These are phyloP conservation scores for Quercus phellos DNA, from an alignment of 331 rosid species.

Conservation along the genomic window DNA sequence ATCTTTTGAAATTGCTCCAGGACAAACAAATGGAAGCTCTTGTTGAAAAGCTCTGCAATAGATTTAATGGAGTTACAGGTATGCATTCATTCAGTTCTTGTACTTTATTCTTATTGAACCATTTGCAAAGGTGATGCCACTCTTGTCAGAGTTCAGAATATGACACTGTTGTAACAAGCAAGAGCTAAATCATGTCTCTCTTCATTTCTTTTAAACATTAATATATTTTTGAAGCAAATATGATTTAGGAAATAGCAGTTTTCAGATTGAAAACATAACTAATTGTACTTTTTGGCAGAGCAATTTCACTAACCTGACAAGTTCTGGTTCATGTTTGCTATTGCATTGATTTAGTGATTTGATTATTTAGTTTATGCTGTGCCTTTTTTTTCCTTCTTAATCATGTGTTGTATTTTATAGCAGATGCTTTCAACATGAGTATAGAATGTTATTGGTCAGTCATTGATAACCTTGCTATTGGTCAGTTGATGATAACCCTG, in stretches of 20 bases:
- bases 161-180: neutral
- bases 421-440: neutral
- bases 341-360: neutral
- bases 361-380: neutral
- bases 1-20: slow-evolving; percentile 40
- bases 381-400: neutral
- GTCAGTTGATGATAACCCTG: neutral
- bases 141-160: neutral
- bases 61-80: slow-evolving; percentile 92
- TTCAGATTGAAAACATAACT: neutral
- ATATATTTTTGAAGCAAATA: neutral
- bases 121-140: neutral
- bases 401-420: neutral
- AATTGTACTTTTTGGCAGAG: neutral
- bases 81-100: neutral
- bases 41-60: slow-evolving; percentile 90
- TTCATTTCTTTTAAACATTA: neutral
- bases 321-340: slow-evolving; percentile 4
- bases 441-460: neutral
- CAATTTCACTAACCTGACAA: neutral
- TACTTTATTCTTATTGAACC: neutral
- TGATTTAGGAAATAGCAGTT: neutral
- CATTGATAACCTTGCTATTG: neutral
- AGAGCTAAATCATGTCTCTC: neutral
- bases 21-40: slow-evolving; percentile 96